A percentile compares a stretch with the other conserved stretches of the same genome.
phyloP scores from a whole-genome alignment of 108 stramenopile genomes.

The Nitzschia sp. region DNA sequence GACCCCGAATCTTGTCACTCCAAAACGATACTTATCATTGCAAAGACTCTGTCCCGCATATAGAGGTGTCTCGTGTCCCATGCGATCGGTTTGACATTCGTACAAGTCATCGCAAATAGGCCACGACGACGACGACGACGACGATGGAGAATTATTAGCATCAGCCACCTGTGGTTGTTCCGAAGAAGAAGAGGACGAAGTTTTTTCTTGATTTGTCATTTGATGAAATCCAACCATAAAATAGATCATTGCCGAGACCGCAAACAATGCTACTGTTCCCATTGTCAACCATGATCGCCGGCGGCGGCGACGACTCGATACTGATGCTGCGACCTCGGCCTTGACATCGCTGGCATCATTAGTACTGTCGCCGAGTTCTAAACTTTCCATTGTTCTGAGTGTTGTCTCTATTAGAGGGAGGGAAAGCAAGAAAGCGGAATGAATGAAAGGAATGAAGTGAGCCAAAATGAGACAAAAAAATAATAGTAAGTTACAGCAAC shows the following conservation, averaged over 20 bases:
- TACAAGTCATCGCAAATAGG: background rate
- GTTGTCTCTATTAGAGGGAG: too few relatives aligned
- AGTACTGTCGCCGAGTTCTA: background rate
- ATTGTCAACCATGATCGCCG: background rate
- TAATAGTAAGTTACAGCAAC: too few relatives aligned
- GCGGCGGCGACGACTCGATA: background rate
- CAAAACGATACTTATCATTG: constrained; percentile 7
- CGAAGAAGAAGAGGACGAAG: too few relatives aligned
- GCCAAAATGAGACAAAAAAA: too few relatives aligned
- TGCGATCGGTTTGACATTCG: constrained; percentile 1
- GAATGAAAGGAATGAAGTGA: too few relatives aligned
- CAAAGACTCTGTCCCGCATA: constrained; percentile 2
- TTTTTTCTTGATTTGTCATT: too few relatives aligned
- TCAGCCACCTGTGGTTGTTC: background rate
- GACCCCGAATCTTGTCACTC: background rate
- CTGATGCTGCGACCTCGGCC: background rate
- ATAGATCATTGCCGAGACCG: background rate
- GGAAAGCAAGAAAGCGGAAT: too few relatives aligned
- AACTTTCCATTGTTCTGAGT: background rate
- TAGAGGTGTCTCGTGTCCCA: background rate
- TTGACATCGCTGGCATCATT: background rate
- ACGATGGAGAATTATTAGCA: background rate
- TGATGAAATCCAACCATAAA: too few relatives aligned
- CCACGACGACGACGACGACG: too few relatives aligned
- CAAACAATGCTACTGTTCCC: background rate